Evolutionary conservation across 1,284 basidiomycete genomes (phyloP), one percentile per base, ranked within the genome.

Genomic region (Sanghuangporus baumii): DNA sequence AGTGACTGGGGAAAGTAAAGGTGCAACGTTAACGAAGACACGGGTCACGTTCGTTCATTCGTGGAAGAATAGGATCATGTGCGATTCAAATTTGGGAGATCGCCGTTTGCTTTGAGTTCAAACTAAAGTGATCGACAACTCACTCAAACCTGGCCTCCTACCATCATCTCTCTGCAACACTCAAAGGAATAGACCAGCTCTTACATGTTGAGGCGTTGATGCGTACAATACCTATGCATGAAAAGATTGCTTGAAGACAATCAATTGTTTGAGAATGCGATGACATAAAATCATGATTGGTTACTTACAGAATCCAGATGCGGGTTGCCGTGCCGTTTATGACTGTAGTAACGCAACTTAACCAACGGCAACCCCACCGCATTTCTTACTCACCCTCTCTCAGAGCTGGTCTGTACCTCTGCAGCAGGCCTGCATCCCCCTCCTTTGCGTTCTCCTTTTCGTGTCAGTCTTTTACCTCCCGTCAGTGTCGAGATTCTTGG

Each of bases 381-480:
- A 50, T 11, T 52, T 55, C 40, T 57, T 52, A n/a, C 59, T 31
- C 37, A 23, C 54, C 23, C 61, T 50, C 47, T 41, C 57, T 46
- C 50, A 46, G 58, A 62, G 41, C 64, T 65, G 64, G 64, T 65
- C 60, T 62, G 64, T 59, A 47, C 55, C 12, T 50, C 54, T 47
- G 64, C 64, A 65, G 64, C 64, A 56, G 64, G 64, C 57, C 64
- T 65, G 64, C 64, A 56, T 50, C 37, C 50, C 50, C 54, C 18
- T 60, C 54, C 37, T 40, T 62, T 14, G 50, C 41, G 37, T 38
- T 20, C 50, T 61, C 59, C 14, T 63, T 59, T 59, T 43, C 40
- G 23, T 16, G 37, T 18, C 52, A 34, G 46, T 64, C 55, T 20
- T 41, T 61, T 51, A 18, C 56, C 23, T 54, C 43, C 38, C 20